Conservation (phyloP, 768 basidiomycete genomes). For the Goffeauzyma gilvescens region DNA sequence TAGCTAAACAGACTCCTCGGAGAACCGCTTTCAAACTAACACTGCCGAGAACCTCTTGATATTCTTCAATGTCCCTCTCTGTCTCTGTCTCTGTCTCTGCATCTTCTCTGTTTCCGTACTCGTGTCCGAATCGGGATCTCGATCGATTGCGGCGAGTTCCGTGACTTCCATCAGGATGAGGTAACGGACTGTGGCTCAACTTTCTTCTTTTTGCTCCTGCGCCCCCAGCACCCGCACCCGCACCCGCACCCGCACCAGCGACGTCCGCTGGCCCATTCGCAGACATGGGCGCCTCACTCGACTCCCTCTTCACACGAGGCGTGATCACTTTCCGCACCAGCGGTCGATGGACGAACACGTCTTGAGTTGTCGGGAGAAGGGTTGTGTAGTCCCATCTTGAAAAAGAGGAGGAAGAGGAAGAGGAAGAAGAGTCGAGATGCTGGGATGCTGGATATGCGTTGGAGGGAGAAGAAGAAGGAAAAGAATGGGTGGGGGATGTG, state of each 20-base stretch:
- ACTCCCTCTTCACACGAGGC: background rate
- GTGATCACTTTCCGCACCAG: background rate
- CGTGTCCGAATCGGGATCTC: constrained; percentile 29
- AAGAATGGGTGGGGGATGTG: too few relatives aligned
- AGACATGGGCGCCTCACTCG: too few relatives aligned
- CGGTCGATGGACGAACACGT: constrained; percentile 5
- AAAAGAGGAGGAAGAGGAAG: too few relatives aligned
- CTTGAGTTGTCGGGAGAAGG: background rate
- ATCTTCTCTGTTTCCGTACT: constrained; percentile 15
- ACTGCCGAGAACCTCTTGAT: constrained; percentile 2
- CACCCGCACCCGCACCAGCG: too few relatives aligned
- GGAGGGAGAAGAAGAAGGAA: too few relatives aligned
- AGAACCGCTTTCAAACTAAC: constrained; percentile 5
- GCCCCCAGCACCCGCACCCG: background rate
- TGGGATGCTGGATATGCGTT: too few relatives aligned
- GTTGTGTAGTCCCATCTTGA: constrained; percentile 3
- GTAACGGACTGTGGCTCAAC: background rate
- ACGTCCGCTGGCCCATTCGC: too few relatives aligned
- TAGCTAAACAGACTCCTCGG: constrained; percentile 3
- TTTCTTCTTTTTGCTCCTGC: background rate
- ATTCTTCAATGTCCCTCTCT: constrained; percentile 24
- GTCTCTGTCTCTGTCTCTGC: constrained; percentile 28
- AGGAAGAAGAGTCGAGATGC: too few relatives aligned
- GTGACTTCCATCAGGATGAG: background rate
- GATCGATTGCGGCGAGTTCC: background rate